Evolutionary conservation across 140 eudicot genomes (phyloP).

Genomic region (Senecio squalidus): DNA sequence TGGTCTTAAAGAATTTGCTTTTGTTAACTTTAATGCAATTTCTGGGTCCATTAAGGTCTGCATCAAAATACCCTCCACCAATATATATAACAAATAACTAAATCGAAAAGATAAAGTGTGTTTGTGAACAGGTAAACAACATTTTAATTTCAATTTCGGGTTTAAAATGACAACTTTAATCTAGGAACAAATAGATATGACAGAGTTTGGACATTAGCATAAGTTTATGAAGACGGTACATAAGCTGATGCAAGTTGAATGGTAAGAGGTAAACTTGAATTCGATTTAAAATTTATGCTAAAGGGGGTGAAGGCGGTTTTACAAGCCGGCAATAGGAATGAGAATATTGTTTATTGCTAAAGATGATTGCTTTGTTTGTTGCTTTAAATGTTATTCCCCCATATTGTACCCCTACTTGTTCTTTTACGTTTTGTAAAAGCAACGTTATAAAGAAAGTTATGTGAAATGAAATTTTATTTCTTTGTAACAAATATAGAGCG

Average conservation of each 20-base stretch:
- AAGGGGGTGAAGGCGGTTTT: constrained; percentile 16
- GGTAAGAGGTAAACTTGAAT: background rate
- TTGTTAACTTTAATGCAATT: constrained; percentile 26
- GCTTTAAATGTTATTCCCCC: constrained; percentile 13
- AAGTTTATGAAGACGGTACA: background rate
- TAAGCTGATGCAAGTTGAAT: background rate
- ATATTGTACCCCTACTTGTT: background rate
- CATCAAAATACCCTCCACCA: constrained; percentile 23
- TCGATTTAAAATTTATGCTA: constrained; percentile 14
- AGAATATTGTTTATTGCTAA: constrained; percentile 24
- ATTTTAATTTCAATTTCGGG: no score
- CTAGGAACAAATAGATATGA: no score
- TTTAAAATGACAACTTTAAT: no score
- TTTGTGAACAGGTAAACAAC: no score
- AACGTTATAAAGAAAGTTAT: background rate
- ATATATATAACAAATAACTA: background rate
- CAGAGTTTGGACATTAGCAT: no score
- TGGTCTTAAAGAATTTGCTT: constrained; percentile 36
- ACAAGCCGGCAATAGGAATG: constrained; percentile 32
- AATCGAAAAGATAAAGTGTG: no score
- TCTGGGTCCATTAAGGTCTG: constrained; percentile 26
- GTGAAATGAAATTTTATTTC: background rate
- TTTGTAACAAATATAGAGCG: background rate
- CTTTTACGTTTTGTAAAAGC: constrained; percentile 1
- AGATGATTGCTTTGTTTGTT: constrained; percentile 26